Evolutionary conservation across 139 green algal species (phyloP), one percentile per base, ranked within the genome.

Genomic region (Picochlorum sp.): DNA sequence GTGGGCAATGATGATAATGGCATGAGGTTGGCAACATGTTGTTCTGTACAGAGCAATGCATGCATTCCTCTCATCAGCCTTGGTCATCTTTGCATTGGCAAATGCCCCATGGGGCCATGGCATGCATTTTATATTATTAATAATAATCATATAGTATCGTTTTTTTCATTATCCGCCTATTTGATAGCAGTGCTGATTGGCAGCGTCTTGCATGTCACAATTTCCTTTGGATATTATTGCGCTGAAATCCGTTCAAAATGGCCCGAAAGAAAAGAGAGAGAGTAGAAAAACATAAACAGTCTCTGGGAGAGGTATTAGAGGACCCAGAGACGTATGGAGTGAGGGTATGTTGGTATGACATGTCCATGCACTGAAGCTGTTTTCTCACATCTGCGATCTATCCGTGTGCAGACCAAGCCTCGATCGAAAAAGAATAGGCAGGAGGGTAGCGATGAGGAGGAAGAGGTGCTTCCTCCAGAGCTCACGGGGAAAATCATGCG

Each of bases 401-500:
- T 23, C 15, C 8, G 21, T 4, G 16, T 51, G 60, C 75, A 89
- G 84, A 82, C 80, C 2, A 74, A 80, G 15, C 74, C 82, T 1
- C 69, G 80, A 4, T 52, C 71, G 10, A 81, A 80, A 57, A 77
- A 83, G 66, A 64, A 73, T 47, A 41, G 47, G 30, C 20, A 70
- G 65, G 8, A 64, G 68, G 5, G 78, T 30, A 69, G 64, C 0
- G 41, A 65, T 3, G 62, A 73, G 18, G 71, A 70, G 14, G 59
- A 71, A 44, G 63, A 69, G 20, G 65, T 52, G 20, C 56, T 92
- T 56, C 63, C 80, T 3, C 76, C 69, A 3, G 76, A 76, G 26
- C 41, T 92, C 26, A 89, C 74, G 16, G 65, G 68, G 34, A 79
- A 81, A 38, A 92, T 97, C 54, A 70, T 97, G 32, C 73, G 79